Percentiles rank a stretch among this genome's conserved stretches.
Conservation (phyloP, 495 filamentous ascomycete genomes). For the Talaromyces proteolyticus region DNA sequence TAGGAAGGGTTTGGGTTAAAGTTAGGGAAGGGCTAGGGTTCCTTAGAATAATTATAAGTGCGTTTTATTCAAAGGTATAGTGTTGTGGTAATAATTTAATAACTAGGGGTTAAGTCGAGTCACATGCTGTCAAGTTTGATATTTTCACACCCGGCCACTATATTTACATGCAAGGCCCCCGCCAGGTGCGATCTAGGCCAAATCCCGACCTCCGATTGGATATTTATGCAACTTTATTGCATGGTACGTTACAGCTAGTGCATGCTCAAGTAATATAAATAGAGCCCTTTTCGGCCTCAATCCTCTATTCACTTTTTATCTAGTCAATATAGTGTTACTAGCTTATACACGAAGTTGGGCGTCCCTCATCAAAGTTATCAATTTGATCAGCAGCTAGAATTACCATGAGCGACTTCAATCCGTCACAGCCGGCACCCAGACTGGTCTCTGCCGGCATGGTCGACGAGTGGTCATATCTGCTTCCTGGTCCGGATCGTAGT, state of each 20-base stretch:
- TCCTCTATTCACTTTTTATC: not conserved
- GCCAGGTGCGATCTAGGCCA: not conserved
- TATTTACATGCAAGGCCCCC: not conserved
- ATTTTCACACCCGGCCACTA: too few relatives aligned
- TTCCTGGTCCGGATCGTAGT: not conserved
- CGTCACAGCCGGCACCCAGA: not conserved
- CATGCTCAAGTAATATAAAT: not conserved
- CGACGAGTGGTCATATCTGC: not conserved
- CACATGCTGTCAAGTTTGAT: not conserved
- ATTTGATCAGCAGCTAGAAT: not conserved
- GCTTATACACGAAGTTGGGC: not conserved
- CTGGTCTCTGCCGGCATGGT: not conserved
- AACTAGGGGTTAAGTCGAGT: not conserved
- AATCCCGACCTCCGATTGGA: not conserved
- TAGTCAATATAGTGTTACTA: not conserved
- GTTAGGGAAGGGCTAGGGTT: not conserved
- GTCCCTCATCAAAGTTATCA: not conserved
- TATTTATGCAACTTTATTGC: not conserved
- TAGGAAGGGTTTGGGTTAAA: not conserved
- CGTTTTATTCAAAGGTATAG: not conserved
- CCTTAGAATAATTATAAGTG: not conserved
- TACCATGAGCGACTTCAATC: not conserved
- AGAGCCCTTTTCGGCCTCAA: not conserved
- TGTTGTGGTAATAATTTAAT: not conserved
- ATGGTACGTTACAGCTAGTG: not conserved